Base-by-base conservation (phyloP, 1,139 yeast genomes). In the Citeromyces siamensis region DNA sequence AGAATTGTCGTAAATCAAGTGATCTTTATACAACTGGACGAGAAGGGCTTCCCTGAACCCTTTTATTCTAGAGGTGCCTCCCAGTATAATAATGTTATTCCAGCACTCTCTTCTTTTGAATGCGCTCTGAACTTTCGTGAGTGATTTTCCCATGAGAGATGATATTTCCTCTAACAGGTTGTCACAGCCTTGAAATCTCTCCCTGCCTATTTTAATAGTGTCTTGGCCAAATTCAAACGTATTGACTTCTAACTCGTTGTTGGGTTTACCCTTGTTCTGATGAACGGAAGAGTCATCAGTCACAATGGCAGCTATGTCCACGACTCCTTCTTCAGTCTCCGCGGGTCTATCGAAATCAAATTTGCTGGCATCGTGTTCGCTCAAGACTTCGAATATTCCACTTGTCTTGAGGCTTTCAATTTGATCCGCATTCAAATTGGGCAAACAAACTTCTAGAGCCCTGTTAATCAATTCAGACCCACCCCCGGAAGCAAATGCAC, bases 291-390 rank as follows among this genome's bases (percentile, higher is more conserved):
- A 57, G 8, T 76, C 84, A 42, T 84, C 77, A 1, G 94, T 74
- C 6, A 90, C 94, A 47, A 86, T 75, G 32, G 85, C 85, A 1
- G 96, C 96, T 35, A 90, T 88, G 55, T 90, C 96, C 37, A 85
- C 68, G 3, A 76, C 73, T 34, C 84, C 90, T 26, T 81, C 93
- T 31, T 74, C 80, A 19, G 42, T 45, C 3, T 60, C 62, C 20
- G 50, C 42, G 17, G 58, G 58, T 6, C 20, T 27, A 14, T 79
- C 76, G 50, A 74, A 77, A 56, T 73, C 78, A 2, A 80, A 72
- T 39, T 66, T 71, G 40, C 70, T 64, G 35, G 61, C 64, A 28
- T 70, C 73, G 44, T 70, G 76, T 44, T 67, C 79, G 47, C 75
- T 79, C 43, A 85, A 64, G 9, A 85, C 82, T 58, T 90, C 96